Conservation (phyloP, 345 rosid species). For the Eucalyptus urophylla region DNA sequence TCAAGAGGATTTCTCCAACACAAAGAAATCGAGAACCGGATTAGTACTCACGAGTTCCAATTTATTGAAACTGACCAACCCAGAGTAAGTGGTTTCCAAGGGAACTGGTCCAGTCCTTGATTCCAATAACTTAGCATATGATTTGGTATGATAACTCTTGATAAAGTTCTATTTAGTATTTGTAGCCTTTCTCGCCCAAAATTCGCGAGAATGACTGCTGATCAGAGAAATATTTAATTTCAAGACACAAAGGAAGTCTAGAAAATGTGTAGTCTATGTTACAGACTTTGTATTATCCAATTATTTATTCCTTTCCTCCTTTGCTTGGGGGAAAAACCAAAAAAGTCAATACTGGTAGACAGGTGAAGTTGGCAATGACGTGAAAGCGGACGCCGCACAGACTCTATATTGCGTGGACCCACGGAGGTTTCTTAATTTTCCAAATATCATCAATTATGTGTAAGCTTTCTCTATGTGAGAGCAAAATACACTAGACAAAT, state of each 20-base stretch:
- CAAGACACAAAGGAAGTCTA: background rate
- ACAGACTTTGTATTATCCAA: background rate
- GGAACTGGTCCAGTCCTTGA: fast-evolving
- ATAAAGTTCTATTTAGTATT: background rate
- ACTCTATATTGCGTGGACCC: background rate
- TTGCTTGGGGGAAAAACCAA: background rate
- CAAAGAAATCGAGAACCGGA: fast-evolving
- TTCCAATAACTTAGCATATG: background rate
- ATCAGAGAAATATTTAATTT: background rate
- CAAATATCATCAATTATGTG: background rate
- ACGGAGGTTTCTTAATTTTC: background rate
- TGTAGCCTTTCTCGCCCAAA: background rate
- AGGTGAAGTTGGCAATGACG: background rate
- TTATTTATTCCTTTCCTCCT: background rate
- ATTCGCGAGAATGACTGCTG: background rate
- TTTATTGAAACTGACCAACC: too few relatives aligned
- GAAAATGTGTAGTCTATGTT: background rate
- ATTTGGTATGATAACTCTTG: background rate
- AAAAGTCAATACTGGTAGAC: background rate
- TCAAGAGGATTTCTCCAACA: too few relatives aligned
- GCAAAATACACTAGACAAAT: background rate
- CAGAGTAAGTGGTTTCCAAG: too few relatives aligned
- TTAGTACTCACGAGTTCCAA: too few relatives aligned
- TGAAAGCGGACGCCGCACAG: background rate
- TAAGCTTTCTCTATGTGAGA: background rate